Conservation (phyloP, 2,329 filamentous ascomycete species). For the Monosporascus sp. region DNA sequence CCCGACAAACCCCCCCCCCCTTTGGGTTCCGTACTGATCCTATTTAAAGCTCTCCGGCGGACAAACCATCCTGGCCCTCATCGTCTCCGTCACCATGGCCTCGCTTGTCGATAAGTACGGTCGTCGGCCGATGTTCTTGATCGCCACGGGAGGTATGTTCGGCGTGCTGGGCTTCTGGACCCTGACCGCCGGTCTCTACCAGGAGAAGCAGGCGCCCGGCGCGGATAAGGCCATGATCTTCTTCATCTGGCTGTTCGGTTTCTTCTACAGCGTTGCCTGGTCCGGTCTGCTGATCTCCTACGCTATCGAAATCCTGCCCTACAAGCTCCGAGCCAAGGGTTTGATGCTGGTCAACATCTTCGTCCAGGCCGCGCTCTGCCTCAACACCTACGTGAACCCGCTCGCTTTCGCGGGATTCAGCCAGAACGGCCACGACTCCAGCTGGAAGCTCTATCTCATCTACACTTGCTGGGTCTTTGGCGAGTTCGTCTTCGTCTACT, state of each 20-base stretch:
- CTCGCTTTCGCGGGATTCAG: constrained; percentile 44
- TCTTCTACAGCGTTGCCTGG: constrained; percentile 52
- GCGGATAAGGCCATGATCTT: constrained; percentile 38
- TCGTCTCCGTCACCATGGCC: constrained; percentile 46
- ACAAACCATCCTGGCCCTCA: constrained; percentile 44
- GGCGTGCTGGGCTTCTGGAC: constrained; percentile 47
- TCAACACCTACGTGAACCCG: constrained; percentile 51
- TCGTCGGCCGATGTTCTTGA: constrained; percentile 51
- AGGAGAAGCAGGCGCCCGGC: constrained; percentile 30
- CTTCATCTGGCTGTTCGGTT: constrained; percentile 44
- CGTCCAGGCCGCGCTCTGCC: constrained; percentile 48
- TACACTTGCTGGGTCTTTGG: constrained; percentile 52
- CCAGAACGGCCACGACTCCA: constrained; percentile 29
- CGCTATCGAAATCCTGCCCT: constrained; percentile 45
- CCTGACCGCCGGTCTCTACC: constrained; percentile 38
- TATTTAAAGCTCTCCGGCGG: constrained; percentile 38
- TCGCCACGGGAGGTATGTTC: constrained; percentile 36
- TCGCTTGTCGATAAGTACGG: constrained; percentile 50
- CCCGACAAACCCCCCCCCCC: no score
- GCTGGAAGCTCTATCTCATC: constrained; percentile 53
- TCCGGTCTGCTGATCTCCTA: constrained; percentile 52
- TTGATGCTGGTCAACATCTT: constrained; percentile 52
- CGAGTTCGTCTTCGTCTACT: constrained; percentile 51
- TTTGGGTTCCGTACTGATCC: constrained; percentile 19
- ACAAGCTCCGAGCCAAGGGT: constrained; percentile 46